These are phyloP conservation scores for Aspergillus diversus DNA, from an alignment of 495 filamentous ascomycete genomes.

Conservation along the genomic window DNA sequence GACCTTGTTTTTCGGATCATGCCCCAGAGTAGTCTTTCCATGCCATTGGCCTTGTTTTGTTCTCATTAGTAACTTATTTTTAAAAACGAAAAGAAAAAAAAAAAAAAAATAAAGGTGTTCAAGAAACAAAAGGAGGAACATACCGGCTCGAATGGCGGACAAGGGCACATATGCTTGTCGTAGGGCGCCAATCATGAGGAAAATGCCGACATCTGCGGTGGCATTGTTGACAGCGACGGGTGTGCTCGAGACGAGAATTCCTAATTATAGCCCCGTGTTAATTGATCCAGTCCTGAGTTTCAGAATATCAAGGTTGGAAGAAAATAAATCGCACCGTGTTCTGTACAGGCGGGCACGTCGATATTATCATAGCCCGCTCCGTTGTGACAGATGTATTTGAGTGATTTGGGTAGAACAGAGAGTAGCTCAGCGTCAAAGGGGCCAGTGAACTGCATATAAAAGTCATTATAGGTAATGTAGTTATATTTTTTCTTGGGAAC, in stretches of 20 bases:
- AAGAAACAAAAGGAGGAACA: slow-evolving; percentile 7
- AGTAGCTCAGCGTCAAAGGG: slow-evolving; percentile 64
- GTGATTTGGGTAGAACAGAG: slow-evolving; percentile 59
- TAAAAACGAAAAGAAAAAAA: no score
- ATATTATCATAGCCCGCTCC: slow-evolving; percentile 87
- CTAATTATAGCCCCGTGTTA: slow-evolving; percentile 28
- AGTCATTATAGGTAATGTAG: background rate
- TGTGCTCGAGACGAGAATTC: slow-evolving; percentile 68
- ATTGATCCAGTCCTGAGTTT: background rate
- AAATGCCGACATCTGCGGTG: slow-evolving; percentile 73
- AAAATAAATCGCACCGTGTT: slow-evolving; percentile 40
- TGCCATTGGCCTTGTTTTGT: slow-evolving; percentile 49
- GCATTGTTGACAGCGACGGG: slow-evolving; percentile 70
- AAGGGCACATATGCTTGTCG: slow-evolving; percentile 67
- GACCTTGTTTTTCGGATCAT: slow-evolving; percentile 70
- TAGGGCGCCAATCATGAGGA: slow-evolving; percentile 71
- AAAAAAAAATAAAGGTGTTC: no score
- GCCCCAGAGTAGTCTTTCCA: slow-evolving; percentile 56
- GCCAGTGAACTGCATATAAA: slow-evolving; percentile 54
- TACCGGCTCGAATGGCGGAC: slow-evolving; percentile 61
- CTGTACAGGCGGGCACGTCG: slow-evolving; percentile 69
- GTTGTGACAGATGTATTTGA: slow-evolving; percentile 84
- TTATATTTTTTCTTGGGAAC: background rate
- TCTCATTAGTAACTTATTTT: slow-evolving; percentile 14
- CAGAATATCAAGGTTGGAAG: background rate